phyloP scores from a whole-genome alignment of 371 early-diverging fungal species.

The Mortierella sp. region DNA sequence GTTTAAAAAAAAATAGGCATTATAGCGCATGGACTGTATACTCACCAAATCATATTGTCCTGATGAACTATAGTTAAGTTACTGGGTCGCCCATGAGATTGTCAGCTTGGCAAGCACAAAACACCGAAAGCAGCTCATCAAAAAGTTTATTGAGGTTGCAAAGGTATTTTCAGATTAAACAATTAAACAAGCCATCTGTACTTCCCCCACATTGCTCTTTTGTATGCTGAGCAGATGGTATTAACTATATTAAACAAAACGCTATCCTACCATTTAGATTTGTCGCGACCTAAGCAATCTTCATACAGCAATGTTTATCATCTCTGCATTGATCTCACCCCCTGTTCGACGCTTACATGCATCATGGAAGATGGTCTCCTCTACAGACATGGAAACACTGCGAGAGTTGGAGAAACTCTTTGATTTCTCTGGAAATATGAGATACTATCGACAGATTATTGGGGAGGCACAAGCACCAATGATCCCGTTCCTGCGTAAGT shows the following conservation, averaged over 20 bases:
- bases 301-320: constrained; percentile 64
- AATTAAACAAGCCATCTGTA: no score
- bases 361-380: constrained; percentile 62
- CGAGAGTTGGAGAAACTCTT: constrained; percentile 58
- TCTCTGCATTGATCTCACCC: constrained; percentile 61
- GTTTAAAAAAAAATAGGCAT: not conserved
- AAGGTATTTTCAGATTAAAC: constrained; percentile 29
- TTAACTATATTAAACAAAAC: not conserved
- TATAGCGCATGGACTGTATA: not conserved
- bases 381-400: constrained; percentile 49
- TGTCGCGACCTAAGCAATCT: constrained; percentile 61
- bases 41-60: not conserved
- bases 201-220: not conserved
- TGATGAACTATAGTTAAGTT: constrained; percentile 53
- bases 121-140: constrained; percentile 58
- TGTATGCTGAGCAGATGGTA: not conserved
- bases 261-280: constrained; percentile 23
- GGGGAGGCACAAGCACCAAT: constrained; percentile 46
- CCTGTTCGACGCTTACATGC: constrained; percentile 61
- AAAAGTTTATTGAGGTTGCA: constrained; percentile 66
- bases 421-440: constrained; percentile 65
- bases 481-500: constrained; percentile 66
- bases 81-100: constrained; percentile 70
- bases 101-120: constrained; percentile 57
- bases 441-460: constrained; percentile 58